Percentiles rank a stretch among this genome's conserved stretches.
phyloP scores from a whole-genome alignment of 495 filamentous ascomycete species.

The Aspergillus nanangensis region DNA sequence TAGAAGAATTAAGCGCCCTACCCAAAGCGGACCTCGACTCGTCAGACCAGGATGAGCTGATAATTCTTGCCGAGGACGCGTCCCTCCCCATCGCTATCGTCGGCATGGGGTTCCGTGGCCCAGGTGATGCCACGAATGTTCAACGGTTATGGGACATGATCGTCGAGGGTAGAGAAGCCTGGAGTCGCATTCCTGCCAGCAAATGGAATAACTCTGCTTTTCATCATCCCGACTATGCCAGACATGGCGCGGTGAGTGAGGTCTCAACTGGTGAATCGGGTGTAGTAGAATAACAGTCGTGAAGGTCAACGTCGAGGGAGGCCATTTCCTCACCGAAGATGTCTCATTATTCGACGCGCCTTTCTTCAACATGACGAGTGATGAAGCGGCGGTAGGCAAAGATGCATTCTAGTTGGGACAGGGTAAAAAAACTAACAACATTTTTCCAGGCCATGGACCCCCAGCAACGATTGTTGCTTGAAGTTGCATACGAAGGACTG shows the following conservation, averaged over 20 bases:
- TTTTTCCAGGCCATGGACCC: constrained; percentile 58
- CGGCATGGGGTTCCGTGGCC: background rate
- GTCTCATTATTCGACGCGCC: constrained; percentile 32
- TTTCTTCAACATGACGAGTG: constrained; percentile 46
- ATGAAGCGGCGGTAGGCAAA: constrained; percentile 52
- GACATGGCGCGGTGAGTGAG: background rate
- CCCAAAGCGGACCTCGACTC: too few relatives aligned
- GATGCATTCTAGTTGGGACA: too few relatives aligned
- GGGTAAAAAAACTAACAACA: too few relatives aligned
- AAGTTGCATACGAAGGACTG: constrained; percentile 53
- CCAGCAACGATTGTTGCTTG: constrained; percentile 49
- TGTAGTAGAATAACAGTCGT: too few relatives aligned
- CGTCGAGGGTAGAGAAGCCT: background rate
- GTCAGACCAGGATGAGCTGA: too few relatives aligned
- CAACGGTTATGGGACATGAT: background rate
- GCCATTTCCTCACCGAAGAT: constrained; percentile 34
- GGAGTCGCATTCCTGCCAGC: background rate
- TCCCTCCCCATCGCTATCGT: background rate
- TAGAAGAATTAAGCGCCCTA: too few relatives aligned
- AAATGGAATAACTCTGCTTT: background rate
- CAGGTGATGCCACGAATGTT: background rate
- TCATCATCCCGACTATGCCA: background rate
- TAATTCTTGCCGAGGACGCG: too few relatives aligned
- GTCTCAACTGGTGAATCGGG: too few relatives aligned
- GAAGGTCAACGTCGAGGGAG: constrained; percentile 6